Evolutionary conservation across 2,329 filamentous ascomycete species (phyloP).

Genomic region (Nemania abortiva): DNA sequence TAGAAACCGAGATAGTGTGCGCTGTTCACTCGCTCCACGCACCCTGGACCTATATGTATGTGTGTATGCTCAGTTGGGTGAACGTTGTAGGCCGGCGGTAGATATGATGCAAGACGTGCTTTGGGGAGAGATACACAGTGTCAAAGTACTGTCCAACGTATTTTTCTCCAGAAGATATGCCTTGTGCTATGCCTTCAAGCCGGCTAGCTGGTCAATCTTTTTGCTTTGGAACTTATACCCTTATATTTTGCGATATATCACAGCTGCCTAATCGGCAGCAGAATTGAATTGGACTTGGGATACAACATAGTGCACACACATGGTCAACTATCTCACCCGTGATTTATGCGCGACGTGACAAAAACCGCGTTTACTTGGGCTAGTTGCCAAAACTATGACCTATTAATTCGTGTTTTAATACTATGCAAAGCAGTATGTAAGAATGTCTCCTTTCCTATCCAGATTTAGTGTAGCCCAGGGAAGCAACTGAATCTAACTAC

Average conservation of each 20-base stretch:
- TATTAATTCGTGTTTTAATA: not conserved
- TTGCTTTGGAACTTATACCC: slow-evolving; percentile 24
- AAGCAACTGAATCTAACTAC: not conserved
- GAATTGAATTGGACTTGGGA: not conserved
- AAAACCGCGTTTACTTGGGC: not conserved
- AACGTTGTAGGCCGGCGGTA: not conserved
- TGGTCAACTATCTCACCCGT: not conserved
- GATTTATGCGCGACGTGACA: not conserved
- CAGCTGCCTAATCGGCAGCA: slow-evolving; percentile 3
- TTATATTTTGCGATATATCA: slow-evolving; percentile 24
- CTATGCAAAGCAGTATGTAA: not conserved
- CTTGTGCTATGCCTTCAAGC: not conserved
- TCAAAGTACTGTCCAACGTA: not conserved
- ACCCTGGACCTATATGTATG: not conserved
- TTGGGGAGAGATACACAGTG: not conserved
- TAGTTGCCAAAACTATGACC: not conserved
- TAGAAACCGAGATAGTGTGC: not conserved
- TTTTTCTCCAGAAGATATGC: not conserved
- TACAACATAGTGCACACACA: not conserved
- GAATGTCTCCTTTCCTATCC: not conserved
- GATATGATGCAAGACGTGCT: slow-evolving; percentile 2
- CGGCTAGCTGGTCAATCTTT: not conserved
- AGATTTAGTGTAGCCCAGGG: too few relatives aligned
- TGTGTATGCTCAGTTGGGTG: not conserved
- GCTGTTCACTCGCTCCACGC: not conserved